These are phyloP conservation scores for Eucalyptus coolabah DNA, from an alignment of 345 rosid species.

Conservation along the genomic window DNA sequence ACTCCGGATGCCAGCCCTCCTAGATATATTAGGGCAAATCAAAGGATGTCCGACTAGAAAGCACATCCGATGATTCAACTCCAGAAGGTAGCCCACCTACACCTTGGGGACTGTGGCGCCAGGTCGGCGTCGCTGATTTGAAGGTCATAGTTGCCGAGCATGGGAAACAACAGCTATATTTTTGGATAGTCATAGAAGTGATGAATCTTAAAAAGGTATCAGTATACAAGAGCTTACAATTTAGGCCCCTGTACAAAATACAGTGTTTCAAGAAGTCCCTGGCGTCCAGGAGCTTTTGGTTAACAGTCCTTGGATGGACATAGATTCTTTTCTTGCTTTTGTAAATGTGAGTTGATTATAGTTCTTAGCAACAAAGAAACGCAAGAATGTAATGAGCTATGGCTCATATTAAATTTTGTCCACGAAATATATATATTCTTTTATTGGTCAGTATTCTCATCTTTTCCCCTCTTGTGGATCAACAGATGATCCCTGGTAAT, in stretches of 20 bases:
- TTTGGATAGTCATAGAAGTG: background rate
- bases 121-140: background rate
- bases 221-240: background rate
- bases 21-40: background rate
- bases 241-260: background rate
- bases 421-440: background rate
- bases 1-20: background rate
- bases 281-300: background rate
- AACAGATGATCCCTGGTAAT: background rate
- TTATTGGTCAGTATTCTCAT: too few species aligned
- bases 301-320: background rate
- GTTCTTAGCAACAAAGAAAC: background rate
- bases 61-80: background rate
- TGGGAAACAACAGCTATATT: background rate
- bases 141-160: background rate
- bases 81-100: background rate
- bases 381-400: background rate
- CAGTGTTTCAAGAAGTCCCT: background rate
- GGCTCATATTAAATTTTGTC: too few species aligned
- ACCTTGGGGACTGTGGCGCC: background rate
- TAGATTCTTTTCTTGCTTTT: background rate
- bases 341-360: background rate
- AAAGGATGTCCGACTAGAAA: background rate
- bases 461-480: background rate
- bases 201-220: background rate